These are phyloP conservation scores for Misopates orontium DNA, from an alignment of 257 asterid species.

Conservation along the genomic window DNA sequence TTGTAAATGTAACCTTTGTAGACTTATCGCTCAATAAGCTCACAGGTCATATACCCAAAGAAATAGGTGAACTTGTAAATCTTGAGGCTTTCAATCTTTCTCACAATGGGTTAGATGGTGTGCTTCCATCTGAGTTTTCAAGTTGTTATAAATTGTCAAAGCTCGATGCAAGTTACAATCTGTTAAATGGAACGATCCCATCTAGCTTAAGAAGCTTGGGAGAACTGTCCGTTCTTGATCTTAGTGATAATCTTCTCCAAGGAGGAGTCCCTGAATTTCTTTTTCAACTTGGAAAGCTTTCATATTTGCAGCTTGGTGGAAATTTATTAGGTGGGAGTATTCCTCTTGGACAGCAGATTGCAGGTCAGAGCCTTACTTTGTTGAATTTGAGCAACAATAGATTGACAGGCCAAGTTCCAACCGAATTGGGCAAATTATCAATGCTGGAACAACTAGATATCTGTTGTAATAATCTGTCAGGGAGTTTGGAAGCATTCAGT, in stretches of 20 bases:
- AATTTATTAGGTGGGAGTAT: conserved; percentile 59
- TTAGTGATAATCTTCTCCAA: conserved; percentile 53
- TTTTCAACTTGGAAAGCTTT: conserved; percentile 60
- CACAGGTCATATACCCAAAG: conserved; percentile 54
- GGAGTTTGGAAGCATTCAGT: conserved; percentile 48
- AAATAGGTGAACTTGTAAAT: conserved; percentile 53
- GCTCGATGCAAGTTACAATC: conserved; percentile 61
- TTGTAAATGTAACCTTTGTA: conserved; percentile 41
- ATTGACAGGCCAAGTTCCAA: conserved; percentile 57
- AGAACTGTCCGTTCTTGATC: conserved; percentile 49
- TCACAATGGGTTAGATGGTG: conserved; percentile 58
- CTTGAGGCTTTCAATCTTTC: conserved; percentile 59
- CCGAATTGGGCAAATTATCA: conserved; percentile 51
- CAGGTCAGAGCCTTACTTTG: conserved; percentile 47
- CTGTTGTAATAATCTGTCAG: conserved; percentile 60
- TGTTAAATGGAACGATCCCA: conserved; percentile 62
- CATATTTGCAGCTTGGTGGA: conserved; percentile 61
- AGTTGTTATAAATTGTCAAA: conserved; percentile 45
- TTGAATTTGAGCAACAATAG: conserved; percentile 66
- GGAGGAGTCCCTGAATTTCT: conserved; percentile 55
- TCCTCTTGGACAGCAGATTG: conserved; percentile 40
- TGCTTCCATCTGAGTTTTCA: conserved; percentile 51
- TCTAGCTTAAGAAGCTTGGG: conserved; percentile 48
- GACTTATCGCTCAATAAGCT: conserved; percentile 63
- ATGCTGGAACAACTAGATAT: conserved; percentile 70